Base-by-base conservation (phyloP, 371 early-diverging fungal species). In the Apophysomyces ossiformis region DNA sequence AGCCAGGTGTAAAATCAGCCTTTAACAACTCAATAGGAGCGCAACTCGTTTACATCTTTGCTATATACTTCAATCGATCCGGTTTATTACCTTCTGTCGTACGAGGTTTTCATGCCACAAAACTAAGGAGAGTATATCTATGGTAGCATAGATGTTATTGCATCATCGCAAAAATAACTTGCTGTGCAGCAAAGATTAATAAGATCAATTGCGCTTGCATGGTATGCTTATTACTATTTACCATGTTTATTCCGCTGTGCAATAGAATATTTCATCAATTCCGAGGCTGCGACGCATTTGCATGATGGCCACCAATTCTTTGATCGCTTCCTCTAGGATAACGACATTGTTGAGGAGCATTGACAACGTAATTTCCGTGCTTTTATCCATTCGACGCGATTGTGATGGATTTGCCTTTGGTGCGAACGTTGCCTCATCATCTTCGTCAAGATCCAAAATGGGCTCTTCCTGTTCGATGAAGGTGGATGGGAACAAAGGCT, bases 291-390 rank as follows among this genome's bases (percentile, higher is more conserved):
- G 77, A 36, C 93, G 87, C 32, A 92, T 92, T 71, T 93, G 93
- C 63, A 96, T 79, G 21, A 92, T 83, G 13, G 95, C 93, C 7
- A 96, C 86, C 8, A 96, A 74, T 70, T 97, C 98, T 70, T 96
- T 96, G 38, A 93, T 89, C 5, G 89, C 85, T 78, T 97, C 98
- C 68, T 97, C 94, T 61, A 97, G 67, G 36, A 96, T 92, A 15
- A 97, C 89, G 15, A 95, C 92, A 73, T 96, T 96, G 68, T 94
- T 95, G 12, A 93, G 70, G 37, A 93, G 67, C 73, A 88, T 88
- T 18, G 89, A 87, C 37, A 93, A 68, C 7, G 81, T 78, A 63
- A 85, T 90, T 50, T 74, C 79, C 26, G 80, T 90, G 59, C 77
- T 83, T 69, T 72, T 87, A 66, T 79, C 75, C 54, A 66, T 65